Conservation (phyloP, 2,329 filamentous ascomycete species). For the Mycosphaerelloides madeirae region DNA sequence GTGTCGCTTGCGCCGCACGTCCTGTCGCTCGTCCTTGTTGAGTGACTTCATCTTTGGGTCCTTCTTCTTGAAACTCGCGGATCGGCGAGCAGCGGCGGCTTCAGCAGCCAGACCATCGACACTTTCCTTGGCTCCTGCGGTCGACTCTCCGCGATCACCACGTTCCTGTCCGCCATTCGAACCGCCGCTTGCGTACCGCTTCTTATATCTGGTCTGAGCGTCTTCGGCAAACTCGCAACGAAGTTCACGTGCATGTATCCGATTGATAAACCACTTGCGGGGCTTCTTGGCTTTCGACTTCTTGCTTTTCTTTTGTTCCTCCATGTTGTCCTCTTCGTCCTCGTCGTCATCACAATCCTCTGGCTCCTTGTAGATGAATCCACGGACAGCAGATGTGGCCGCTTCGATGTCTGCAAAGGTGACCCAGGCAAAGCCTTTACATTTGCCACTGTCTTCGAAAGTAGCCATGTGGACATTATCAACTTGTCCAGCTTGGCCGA, state of each 20-base stretch:
- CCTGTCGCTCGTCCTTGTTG: slow-evolving; percentile 31
- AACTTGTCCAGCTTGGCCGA: slow-evolving; percentile 77
- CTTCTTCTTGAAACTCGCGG: slow-evolving; percentile 17
- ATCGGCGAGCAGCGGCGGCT: slow-evolving; percentile 16
- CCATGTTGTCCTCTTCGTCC: slow-evolving; percentile 43
- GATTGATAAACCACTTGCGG: slow-evolving; percentile 75
- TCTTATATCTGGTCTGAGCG: slow-evolving; percentile 82
- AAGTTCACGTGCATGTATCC: slow-evolving; percentile 71
- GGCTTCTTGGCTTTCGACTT: slow-evolving; percentile 45
- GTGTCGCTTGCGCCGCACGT: slow-evolving; percentile 33
- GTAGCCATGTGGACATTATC: slow-evolving; percentile 83
- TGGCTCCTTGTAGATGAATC: slow-evolving; percentile 66
- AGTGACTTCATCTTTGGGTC: slow-evolving; percentile 28
- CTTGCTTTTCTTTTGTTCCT: slow-evolving; percentile 33
- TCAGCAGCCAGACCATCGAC: slow-evolving; percentile 13
- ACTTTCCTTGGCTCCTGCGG: slow-evolving; percentile 15
- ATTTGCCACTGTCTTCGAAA: slow-evolving; percentile 95
- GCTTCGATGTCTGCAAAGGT: slow-evolving; percentile 76
- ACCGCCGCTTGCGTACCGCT: slow-evolving; percentile 72
- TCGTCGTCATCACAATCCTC: slow-evolving; percentile 47
- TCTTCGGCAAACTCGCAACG: slow-evolving; percentile 94
- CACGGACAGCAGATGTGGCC: slow-evolving; percentile 71
- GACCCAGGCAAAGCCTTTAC: slow-evolving; percentile 96
- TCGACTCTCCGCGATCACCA: slow-evolving; percentile 17
- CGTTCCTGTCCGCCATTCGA: slow-evolving; percentile 9